Evolutionary conservation across 2,329 filamentous ascomycete species (phyloP), one percentile per base, ranked within the genome.

Genomic region (Fusarium sp.): DNA sequence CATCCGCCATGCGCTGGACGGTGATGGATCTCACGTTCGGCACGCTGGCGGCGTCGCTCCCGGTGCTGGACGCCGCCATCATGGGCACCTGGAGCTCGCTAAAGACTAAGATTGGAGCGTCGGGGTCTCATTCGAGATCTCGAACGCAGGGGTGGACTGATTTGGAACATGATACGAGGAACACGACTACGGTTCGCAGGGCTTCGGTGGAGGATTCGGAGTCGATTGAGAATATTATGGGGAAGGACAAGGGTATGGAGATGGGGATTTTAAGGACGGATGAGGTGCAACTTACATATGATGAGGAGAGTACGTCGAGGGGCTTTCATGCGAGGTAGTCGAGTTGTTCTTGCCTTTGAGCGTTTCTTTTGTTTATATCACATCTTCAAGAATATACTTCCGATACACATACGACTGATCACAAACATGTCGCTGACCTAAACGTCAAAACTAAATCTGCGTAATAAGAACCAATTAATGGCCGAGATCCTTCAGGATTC

Each of bases 131-230:
- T 34, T 62, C 62, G 6, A 53, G 62, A 21, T 50, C 51, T 21
- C 52, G 58, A 48, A 67, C 65, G 1, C 62, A 58, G 25, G 65
- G 65, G 7, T 67, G 65, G 65, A 62, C 65, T 2, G 65, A 67
- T 8, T 23, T 67, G 12, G 65, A 62, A 26, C 45, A 48, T 8
- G 54, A 58, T 13, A 62, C 31, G 10, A 44, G 56, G 7, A 44
- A 62, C 26, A 60, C 48, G 2, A 66, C 62, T 0, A 62, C 46
- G 3, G 10, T 50, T 0, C 34, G 52, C 14, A 44, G 52, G 7
- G 37, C 14, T 4, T 25, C 34, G 10, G 18, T 18, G 6, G 39
- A 19, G 4, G 57, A 58, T 14, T 57, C 62, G 4, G 57, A 67
- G 16, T 67, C 62, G 13, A 41, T 58, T 31, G 65, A 67, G 46